A percentile compares a stretch with the other conserved stretches of the same genome.
Evolutionary conservation across 495 filamentous ascomycete genomes (phyloP).

Genomic region (Hypomontagnella monticulosa): DNA sequence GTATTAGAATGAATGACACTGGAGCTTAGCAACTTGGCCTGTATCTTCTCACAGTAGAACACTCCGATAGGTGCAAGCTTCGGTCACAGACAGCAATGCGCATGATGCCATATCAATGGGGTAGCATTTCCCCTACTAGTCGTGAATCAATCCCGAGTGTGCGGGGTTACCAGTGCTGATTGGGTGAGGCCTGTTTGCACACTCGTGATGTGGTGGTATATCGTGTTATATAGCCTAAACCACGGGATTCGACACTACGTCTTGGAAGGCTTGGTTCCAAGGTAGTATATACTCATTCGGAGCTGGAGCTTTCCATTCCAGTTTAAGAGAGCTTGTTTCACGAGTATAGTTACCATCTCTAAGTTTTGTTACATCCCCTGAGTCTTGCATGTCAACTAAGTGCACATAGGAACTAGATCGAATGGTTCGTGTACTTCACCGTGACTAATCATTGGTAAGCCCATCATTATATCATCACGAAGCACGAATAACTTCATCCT

Average conservation of each 20-base stretch:
- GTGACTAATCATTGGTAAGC: too few relatives aligned
- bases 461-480: too few relatives aligned
- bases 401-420: too few relatives aligned
- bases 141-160: background rate
- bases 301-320: background rate
- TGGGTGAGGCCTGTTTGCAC: slow-evolving; percentile 9
- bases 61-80: background rate
- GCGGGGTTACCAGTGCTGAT: slow-evolving; percentile 27
- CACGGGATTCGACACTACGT: background rate
- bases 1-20: background rate
- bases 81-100: background rate
- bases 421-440: too few relatives aligned
- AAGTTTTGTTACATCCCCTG: background rate
- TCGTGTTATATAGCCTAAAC: slow-evolving; percentile 35
- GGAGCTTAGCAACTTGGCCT: background rate
- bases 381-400: too few relatives aligned
- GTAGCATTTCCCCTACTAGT: background rate
- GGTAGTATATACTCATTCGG: background rate
- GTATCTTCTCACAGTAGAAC: too few relatives aligned
- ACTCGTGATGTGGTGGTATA: slow-evolving; percentile 21
- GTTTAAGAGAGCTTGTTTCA: background rate
- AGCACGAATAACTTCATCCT: too few relatives aligned
- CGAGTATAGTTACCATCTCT: too few relatives aligned
- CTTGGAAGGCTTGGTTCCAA: slow-evolving; percentile 20
- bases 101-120: slow-evolving; percentile 12